A percentile compares a stretch with the other conserved stretches of the same genome.
These are phyloP conservation scores for Acrodontium crateriforme DNA, from an alignment of 2,329 filamentous ascomycete species.

Conservation along the genomic window DNA sequence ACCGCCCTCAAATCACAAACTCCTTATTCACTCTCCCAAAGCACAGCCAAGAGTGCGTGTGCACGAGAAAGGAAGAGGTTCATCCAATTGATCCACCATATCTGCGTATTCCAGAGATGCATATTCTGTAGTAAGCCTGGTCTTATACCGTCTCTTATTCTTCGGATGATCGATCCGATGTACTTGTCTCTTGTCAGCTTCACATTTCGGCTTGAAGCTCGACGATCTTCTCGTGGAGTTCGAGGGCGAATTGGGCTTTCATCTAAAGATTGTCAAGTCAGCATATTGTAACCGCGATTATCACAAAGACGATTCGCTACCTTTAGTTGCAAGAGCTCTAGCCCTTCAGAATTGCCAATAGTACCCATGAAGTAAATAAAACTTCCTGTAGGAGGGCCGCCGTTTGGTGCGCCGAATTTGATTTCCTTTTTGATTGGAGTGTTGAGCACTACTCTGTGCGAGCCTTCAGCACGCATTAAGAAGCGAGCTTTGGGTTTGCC, in stretches of 20 bases:
- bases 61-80: too few relatives aligned
- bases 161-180: too few relatives aligned
- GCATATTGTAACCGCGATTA: not conserved
- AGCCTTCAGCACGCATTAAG: conserved; percentile 84
- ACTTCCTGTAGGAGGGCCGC: conserved; percentile 55
- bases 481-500: conserved; percentile 51
- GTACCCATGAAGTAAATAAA: conserved; percentile 50
- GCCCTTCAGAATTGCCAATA: conserved; percentile 33
- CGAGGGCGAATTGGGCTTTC: conserved; percentile 30
- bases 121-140: too few relatives aligned
- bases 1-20: too few relatives aligned
- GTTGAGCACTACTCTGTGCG: conserved; percentile 75
- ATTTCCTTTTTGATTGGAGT: conserved; percentile 65
- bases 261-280: conserved; percentile 17
- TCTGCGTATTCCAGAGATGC: too few relatives aligned
- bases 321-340: conserved; percentile 43
- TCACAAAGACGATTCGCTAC: conserved; percentile 26
- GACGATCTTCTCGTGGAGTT: conserved; percentile 32
- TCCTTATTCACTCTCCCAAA: too few relatives aligned
- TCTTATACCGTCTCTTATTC: too few relatives aligned
- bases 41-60: too few relatives aligned
- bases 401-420: conserved; percentile 54
- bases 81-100: too few relatives aligned
- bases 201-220: conserved; percentile 28
- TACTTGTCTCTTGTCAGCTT: conserved; percentile 3